Conservation (phyloP, 83 land plant genomes). For the Thuja plicata region DNA sequence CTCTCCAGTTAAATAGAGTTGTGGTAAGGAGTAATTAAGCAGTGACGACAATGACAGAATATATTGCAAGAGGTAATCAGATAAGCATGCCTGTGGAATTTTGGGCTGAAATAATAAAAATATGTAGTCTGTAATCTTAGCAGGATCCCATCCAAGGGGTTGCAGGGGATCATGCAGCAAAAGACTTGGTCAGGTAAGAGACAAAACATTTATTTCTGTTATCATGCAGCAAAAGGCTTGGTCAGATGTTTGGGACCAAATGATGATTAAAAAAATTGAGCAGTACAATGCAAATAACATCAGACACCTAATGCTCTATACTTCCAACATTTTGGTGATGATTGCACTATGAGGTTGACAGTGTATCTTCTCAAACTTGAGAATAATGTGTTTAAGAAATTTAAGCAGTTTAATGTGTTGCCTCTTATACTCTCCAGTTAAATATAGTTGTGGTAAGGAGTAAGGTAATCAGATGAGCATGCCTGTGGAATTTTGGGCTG, state of each 20-base stretch:
- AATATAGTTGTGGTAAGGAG: slow-evolving; percentile 2
- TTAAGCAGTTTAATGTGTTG: slow-evolving; percentile 13
- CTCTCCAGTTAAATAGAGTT: neutral
- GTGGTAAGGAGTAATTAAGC: neutral
- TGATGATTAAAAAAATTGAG: neutral
- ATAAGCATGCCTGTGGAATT: too few species aligned
- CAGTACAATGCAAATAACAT: neutral
- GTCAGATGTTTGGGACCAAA: too few species aligned
- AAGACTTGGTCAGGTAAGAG: too few species aligned
- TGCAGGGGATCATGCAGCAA: too few species aligned
- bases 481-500: too few species aligned
- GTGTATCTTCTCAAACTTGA: slow-evolving; percentile 21
- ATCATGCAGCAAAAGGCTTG: too few species aligned
- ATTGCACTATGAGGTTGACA: neutral
- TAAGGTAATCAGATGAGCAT: neutral
- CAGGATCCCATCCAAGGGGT: too few species aligned
- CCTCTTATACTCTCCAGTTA: too few species aligned
- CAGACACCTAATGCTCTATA: neutral
- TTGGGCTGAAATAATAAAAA: too few species aligned
- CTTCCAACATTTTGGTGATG: neutral
- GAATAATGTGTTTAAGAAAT: slow-evolving; percentile 20
- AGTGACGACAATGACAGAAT: too few species aligned
- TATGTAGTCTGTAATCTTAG: too few species aligned
- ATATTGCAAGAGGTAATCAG: neutral
- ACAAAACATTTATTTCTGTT: too few species aligned